Base-by-base conservation (phyloP, 2,329 filamentous ascomycete species). In the Aspergillus calidoustus region DNA sequence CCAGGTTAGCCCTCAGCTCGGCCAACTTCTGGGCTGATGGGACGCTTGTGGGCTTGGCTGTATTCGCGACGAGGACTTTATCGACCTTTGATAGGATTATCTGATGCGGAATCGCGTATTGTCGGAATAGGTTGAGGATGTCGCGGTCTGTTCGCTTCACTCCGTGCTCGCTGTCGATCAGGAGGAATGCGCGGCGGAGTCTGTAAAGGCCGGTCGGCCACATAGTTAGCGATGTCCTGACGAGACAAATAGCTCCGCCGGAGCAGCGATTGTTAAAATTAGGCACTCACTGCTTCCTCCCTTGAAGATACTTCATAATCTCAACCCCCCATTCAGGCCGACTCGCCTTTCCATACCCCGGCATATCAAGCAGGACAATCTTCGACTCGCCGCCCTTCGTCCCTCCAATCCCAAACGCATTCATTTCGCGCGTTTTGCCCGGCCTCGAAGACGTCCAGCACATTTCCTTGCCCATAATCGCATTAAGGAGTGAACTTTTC, bases 41-140 rank as follows among this genome's bases (percentile, higher is more conserved):
- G 51, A 64, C 76, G 59, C 66, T 70, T 54, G 67, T 77, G 44
- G 68, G 76, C 47, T 69, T 71, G 63, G 57, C 69, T 60, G 62
- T 72, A 46, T 64, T 77, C 65, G 75, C 66, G 44, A 70, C 61
- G 47, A 88, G 68, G 15, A 88, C 63, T 62, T 84, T 83, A 70
- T 92, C 89, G 7, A 85, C 81, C 72, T 91, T 91, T 7, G 83
- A 85, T n/a, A 91, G 71, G 17, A 92, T 78, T 17, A 91, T 77
- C 71, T 91, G 88, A 71, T 88, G 86, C 0, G 85, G 80, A 17
- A 91, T 83, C 1, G 82, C 83, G n/a, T 82, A 78, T 50, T 82
- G 66, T 17, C 84, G 79, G 52, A 91, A 80, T 23, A 86, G 74
- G 5, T 79, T 76, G 7, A 92, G 76, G 22, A 91, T 77, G 44